Base-by-base conservation (phyloP, 768 basidiomycete genomes). In the Psilocybe sp. region DNA sequence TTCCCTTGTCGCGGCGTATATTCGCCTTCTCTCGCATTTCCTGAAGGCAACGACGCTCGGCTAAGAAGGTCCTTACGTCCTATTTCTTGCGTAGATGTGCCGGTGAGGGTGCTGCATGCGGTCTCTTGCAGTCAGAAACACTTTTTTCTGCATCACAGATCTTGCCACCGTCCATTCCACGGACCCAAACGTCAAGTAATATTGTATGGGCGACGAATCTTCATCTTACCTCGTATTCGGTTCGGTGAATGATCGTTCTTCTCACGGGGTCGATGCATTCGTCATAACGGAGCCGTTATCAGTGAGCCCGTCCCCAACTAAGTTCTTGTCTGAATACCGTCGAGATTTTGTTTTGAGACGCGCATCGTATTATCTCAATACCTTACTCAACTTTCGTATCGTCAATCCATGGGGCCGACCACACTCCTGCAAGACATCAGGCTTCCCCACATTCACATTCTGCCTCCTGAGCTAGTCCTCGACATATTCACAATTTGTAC, bases 381-480 rank as follows among this genome's bases (percentile, higher is more conserved):
- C 35, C n/a, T 23, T 9, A 20, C 18, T 28, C 35, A 31, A 35
- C 23, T 19, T 43, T 50, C n/a, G 49, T 36, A 44, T 16, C 23
- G 35, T 14, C 18, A 31, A 34, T 4, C 13, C 28, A 2, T 34
- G 15, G 41, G 16, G 20, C 28, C 41, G 16, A 37, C 31, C 10
- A 3, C 9, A 44, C 42, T 40, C 16, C 15, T 41, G 36, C 16
- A 31, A 43, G 40, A 40, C 46, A 5, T 33, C 19, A 34, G n/a
- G n/a, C 7, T 40, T 42, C 40, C 47, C 11, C 55, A 60, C 36
- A 69, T 74, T 33, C 46, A 60, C 23, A 44, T 47, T 31, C 67
- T 88, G 13, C 87, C 87, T 0, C 66, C 77, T 10, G 87, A 89
- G 50, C 62, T 89, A 11, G 73, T 88, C 20, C 71, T 79, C 53